phyloP scores from a whole-genome alignment of 768 basidiomycete genomes.

The Pisolithus sp. region DNA sequence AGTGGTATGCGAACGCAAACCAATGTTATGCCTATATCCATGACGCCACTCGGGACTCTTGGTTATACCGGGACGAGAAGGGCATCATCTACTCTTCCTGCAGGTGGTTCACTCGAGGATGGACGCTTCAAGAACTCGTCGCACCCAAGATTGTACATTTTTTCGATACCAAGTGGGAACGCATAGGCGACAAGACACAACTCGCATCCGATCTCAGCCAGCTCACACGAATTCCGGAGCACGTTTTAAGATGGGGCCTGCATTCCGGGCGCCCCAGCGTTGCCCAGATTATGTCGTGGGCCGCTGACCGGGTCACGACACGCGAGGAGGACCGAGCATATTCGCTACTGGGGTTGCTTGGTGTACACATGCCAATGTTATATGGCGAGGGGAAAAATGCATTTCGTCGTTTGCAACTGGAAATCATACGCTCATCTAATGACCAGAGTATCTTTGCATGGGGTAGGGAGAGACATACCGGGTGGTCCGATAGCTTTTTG shows the following conservation, averaged over 20 bases:
- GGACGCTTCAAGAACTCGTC: conserved; percentile 6
- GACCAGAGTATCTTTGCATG: conserved; percentile 10
- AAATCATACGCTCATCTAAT: conserved; percentile 5
- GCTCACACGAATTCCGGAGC: background rate
- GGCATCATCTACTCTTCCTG: background rate
- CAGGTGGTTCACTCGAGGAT: conserved; percentile 15
- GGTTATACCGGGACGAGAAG: no score
- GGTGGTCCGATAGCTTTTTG: background rate
- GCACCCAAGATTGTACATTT: conserved; percentile 13
- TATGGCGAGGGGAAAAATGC: conserved; percentile 10
- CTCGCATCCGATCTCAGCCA: background rate
- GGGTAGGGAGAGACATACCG: background rate
- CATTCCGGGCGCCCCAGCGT: conserved; percentile 3
- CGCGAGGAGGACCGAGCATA: conserved; percentile 10
- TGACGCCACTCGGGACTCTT: background rate
- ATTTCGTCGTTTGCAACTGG: conserved; percentile 11
- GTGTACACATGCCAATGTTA: background rate
- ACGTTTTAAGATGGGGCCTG: no score
- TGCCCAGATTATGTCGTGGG: conserved; percentile 2
- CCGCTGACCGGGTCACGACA: conserved; percentile 10
- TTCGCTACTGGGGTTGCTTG: no score
- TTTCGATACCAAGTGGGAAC: conserved; percentile 11
- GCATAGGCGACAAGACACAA: background rate
- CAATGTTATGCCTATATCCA: conserved; percentile 13
- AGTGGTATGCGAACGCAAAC: conserved; percentile 12